Conservation (phyloP, 331 rosid species). For the Pyrus hybrid region DNA sequence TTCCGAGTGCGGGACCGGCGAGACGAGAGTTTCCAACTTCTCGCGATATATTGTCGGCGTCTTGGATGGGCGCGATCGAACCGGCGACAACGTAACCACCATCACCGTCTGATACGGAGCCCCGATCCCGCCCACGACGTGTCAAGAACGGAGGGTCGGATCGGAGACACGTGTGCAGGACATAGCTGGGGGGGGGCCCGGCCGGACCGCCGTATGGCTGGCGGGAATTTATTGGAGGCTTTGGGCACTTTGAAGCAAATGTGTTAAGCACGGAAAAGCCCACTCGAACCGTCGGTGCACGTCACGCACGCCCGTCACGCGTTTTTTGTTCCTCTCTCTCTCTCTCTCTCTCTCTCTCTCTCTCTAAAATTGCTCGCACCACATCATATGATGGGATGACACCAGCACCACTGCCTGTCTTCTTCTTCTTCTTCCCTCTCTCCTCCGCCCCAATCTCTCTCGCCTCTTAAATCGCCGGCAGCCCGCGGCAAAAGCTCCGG, state of each 20-base stretch:
- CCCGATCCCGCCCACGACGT: conserved; percentile 20
- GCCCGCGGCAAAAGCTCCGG: conserved; percentile 7
- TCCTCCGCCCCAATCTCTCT: neutral
- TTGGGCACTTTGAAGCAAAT: neutral
- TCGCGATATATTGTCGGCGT: conserved; percentile 91
- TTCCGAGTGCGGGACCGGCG: neutral
- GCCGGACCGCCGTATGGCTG: conserved; percentile 11
- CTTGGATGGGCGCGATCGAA: neutral
- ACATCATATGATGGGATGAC: neutral
- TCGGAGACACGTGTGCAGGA: conserved; percentile 16
- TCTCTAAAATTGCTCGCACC: neutral
- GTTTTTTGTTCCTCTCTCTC: neutral
- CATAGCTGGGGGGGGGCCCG: conserved; percentile 30
- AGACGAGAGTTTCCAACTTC: conserved; percentile 1
- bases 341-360: no score
- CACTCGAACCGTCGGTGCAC: conserved; percentile 21
- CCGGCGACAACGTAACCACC: neutral
- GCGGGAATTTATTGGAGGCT: conserved; percentile 43
- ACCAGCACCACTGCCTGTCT: neutral
- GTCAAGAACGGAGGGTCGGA: neutral
- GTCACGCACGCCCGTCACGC: conserved; percentile 22
- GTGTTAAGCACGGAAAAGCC: neutral
- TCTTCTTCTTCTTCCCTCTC: neutral
- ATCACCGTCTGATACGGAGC: conserved; percentile 7
- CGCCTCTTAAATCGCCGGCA: conserved; percentile 8